A percentile compares a stretch with the other conserved stretches of the same genome.
These are phyloP conservation scores for Pleurotus citrinopileatus DNA, from an alignment of 768 basidiomycete genomes.

Conservation along the genomic window DNA sequence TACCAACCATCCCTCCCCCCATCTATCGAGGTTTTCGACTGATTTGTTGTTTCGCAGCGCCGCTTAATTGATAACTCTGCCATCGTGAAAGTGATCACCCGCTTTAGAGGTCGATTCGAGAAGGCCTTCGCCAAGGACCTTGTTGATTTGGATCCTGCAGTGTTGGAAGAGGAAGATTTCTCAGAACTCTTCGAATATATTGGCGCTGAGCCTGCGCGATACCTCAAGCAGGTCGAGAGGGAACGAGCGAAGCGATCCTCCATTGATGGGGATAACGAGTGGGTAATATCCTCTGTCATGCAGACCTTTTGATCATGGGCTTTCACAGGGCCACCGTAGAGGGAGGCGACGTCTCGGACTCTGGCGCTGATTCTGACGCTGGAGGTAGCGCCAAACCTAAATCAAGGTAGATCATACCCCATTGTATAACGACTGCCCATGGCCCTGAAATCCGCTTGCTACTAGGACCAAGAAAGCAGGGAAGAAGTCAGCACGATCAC, in stretches of 20 bases:
- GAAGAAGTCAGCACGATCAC: too few species aligned
- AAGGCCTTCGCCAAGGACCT: slow-evolving; percentile 43
- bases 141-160: slow-evolving; percentile 30
- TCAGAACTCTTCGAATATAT: slow-evolving; percentile 39
- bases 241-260: not conserved
- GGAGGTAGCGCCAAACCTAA: too few species aligned
- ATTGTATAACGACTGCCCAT: too few species aligned
- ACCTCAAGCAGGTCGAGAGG: slow-evolving; percentile 11
- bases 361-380: too few species aligned
- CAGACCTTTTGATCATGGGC: not conserved
- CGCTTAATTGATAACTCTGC: slow-evolving; percentile 54
- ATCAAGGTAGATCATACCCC: too few species aligned
- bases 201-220: slow-evolving; percentile 29
- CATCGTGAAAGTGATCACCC: slow-evolving; percentile 51
- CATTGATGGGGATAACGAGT: not conserved
- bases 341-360: too few species aligned
- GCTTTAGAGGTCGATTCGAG: slow-evolving; percentile 46
- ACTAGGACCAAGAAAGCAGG: too few species aligned
- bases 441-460: too few species aligned
- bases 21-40: slow-evolving; percentile 5
- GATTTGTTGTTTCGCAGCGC: slow-evolving; percentile 35
- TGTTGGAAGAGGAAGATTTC: slow-evolving; percentile 39
- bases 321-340: not conserved
- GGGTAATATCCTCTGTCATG: not conserved
- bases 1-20: slow-evolving; percentile 20